Evolutionary conservation across 1,284 basidiomycete species (phyloP), one percentile per base, ranked within the genome.

Genomic region (Veloboletus limbatus): DNA sequence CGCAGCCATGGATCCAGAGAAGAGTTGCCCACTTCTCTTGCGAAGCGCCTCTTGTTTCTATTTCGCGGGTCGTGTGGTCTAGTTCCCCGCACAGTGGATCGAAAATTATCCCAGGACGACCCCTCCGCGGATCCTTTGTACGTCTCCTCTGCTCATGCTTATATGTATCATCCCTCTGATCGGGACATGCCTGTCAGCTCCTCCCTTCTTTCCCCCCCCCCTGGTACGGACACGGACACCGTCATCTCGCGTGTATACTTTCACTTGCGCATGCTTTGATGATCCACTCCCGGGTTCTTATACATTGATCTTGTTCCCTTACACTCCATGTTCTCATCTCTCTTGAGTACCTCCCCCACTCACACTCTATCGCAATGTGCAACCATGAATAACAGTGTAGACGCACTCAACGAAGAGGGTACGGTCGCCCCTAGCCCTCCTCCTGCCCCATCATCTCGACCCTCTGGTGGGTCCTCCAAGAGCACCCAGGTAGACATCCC

Each of bases 81-180:
- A 48, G 52, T 59, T 57, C 63, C 64, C 64, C 64, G 57, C 62
- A 63, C 49, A n/a, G n/a, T n/a, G n/a, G n/a, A n/a, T n/a, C n/a
- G n/a, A n/a, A n/a, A n/a, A n/a, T n/a, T n/a, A n/a, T n/a, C n/a
- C n/a, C n/a, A n/a, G n/a, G n/a, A n/a, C n/a, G n/a, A n/a, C n/a
- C 43, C 41, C 51, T 58, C 57, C 58, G 60, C 64, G 64, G 64
- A 62, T 62, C 64, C 64, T 45, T 57, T n/a, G 32, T 46, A 55
- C 47, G 48, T 38, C 42, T 52, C 18, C 40, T 24, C n/a, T n/a
- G n/a, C 16, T 35, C 38, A 20, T 58, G 44, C 54, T 40, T 62
- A 61, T 62, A 63, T 65, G 34, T 54, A 37, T n/a, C 43, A n/a
- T 47, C 45, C 34, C 36, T n/a, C n/a, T n/a, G n/a, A n/a, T n/a